Percentiles rank a stretch among this genome's conserved stretches.
Evolutionary conservation across 78 protist genomes (phyloP).

Genomic region (Diacronema lutheri): DNA sequence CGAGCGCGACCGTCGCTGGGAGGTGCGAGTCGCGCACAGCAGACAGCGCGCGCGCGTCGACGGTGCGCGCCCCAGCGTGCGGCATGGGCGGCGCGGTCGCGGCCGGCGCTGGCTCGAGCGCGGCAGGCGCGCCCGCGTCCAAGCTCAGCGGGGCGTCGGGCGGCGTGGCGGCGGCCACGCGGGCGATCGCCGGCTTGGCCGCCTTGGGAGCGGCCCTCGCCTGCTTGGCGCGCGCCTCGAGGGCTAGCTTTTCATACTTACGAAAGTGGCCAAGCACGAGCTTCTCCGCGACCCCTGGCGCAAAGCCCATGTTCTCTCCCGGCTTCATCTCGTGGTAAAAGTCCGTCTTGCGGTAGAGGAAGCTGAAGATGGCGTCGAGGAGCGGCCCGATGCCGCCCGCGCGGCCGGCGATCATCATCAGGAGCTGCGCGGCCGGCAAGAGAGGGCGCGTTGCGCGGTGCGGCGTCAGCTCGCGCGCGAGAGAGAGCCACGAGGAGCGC

Average conservation of each 20-base stretch:
- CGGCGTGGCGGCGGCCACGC: background rate
- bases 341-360: conserved; percentile 15
- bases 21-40: no score
- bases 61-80: background rate
- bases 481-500: no score
- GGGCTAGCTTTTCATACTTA: background rate
- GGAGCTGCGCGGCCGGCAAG: background rate
- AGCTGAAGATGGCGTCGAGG: background rate
- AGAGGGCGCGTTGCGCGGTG: no score
- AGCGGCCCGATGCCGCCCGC: conserved; percentile 4
- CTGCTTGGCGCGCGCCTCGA: background rate
- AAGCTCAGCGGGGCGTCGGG: background rate
- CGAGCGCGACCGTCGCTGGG: no score
- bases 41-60: no score
- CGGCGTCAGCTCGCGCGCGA: no score
- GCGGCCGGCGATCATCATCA: background rate
- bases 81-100: background rate
- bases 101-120: background rate
- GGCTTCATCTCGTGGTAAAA: background rate
- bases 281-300: background rate
- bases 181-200: no score
- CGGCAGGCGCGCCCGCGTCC: background rate
- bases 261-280: background rate
- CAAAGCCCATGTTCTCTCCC: background rate
- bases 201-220: no score